A percentile compares a stretch with the other conserved stretches of the same genome.
These are phyloP conservation scores for Heterobasidion parviporum DNA, from an alignment of 1,284 basidiomycete species.

Conservation along the genomic window DNA sequence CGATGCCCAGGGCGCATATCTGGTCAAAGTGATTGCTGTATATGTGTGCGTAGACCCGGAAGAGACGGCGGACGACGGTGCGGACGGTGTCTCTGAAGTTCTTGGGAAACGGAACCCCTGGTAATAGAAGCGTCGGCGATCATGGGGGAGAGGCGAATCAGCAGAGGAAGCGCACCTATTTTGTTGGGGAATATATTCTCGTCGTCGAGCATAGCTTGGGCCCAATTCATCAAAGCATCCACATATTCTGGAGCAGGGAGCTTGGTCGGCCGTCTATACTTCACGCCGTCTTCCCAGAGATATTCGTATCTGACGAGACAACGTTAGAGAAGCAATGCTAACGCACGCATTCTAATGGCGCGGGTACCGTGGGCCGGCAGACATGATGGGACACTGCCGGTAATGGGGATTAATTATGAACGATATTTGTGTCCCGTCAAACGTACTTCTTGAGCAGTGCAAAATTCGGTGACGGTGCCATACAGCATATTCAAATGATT, in stretches of 20 bases:
- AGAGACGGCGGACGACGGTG: slow-evolving; percentile 87
- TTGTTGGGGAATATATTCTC: slow-evolving; percentile 91
- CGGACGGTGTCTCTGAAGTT: slow-evolving; percentile 89
- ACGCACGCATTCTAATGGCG: not conserved
- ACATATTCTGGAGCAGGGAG: slow-evolving; percentile 95
- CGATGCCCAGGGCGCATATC: slow-evolving; percentile 95
- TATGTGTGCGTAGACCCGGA: slow-evolving; percentile 97
- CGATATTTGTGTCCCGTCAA: not conserved
- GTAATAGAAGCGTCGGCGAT: not conserved
- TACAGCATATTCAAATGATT: slow-evolving; percentile 96
- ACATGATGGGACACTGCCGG: slow-evolving; percentile 94
- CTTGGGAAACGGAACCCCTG: slow-evolving; percentile 88
- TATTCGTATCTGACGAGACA: slow-evolving; percentile 76
- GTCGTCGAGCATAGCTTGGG: slow-evolving; percentile 89
- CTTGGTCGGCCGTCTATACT: slow-evolving; percentile 90
- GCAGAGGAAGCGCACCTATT: slow-evolving; percentile 53
- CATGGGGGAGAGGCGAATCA: not conserved
- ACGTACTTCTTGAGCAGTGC: slow-evolving; percentile 81
- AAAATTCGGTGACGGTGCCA: slow-evolving; percentile 94
- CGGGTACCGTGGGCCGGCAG: slow-evolving; percentile 84
- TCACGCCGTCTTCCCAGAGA: slow-evolving; percentile 94
- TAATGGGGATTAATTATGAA: not conserved
- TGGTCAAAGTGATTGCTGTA: slow-evolving; percentile 99
- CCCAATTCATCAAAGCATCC: slow-evolving; percentile 99
- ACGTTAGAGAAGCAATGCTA: not conserved